Base-by-base conservation (phyloP, 352 stramenopile genomes). In the Thraustochytrium striatum region DNA sequence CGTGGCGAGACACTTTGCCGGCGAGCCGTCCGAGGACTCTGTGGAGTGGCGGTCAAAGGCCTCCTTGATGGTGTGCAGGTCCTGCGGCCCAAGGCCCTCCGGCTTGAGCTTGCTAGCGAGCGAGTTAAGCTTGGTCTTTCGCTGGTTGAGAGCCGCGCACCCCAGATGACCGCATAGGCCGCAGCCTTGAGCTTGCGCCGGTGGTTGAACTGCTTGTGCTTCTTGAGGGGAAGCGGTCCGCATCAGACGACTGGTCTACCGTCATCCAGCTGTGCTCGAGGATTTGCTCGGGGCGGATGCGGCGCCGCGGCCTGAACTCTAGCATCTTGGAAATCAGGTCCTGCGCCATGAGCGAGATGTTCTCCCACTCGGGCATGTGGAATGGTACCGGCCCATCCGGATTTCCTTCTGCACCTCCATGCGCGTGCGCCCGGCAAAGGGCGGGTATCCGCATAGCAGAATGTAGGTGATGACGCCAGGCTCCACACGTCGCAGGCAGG, bases 391-490 rank as follows among this genome's bases (percentile, higher is more conserved):
- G 16, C 55, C 55, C 36, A 58, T 47, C 25, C 58, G 55, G 33
- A 80, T 80, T 57, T 80, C 58, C 30, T 81, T 72, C 52, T 75
- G 65, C 65, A 75, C 65, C 19, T 75, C 65, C 41, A 75, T 3
- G 7, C 65, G 70, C 1, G 53, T 80, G 13, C 57, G 53, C 5
- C 70, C 70, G 16, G 43, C 88, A 79, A 91, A 91, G 5, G 88
- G 88, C 38, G 92, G 90, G 84, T 96, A 96, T 5, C 93, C 93
- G 32, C 91, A 95, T 28, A 98, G 79, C 80, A 94, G 68, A 68
- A 94, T 94, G 84, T 93, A 94, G 0, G 87, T 85, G 79, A 94
- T 93, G 50, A 94, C 89, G 1, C 90, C 90, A 33, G 93, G 86
- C 84, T 91, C 89, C 89, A 94, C 25, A 94, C 84, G 78, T 94